Evolutionary conservation across 768 basidiomycete genomes (phyloP).

Genomic region (Lactarius hengduanensis): DNA sequence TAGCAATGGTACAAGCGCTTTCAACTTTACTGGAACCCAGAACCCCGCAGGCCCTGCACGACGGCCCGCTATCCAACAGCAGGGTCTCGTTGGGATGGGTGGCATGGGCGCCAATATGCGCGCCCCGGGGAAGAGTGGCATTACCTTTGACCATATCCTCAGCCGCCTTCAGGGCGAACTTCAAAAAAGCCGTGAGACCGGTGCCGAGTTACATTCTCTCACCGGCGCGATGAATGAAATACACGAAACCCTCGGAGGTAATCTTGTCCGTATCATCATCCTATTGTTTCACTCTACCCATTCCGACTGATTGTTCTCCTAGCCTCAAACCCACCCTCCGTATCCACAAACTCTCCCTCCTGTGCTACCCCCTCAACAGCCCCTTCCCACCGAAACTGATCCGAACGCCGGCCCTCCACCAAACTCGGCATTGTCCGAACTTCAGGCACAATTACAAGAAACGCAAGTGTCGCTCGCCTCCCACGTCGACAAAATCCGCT

Average conservation of each 20-base stretch:
- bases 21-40: conserved; percentile 44
- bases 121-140: conserved; percentile 76
- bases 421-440: conserved; percentile 49
- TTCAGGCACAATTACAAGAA: conserved; percentile 81
- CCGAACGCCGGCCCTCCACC: conserved; percentile 27
- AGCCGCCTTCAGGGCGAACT: conserved; percentile 87
- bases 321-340: conserved; percentile 62
- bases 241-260: conserved; percentile 85
- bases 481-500: conserved; percentile 81
- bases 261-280: conserved; percentile 51
- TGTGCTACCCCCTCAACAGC: conserved; percentile 42
- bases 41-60: conserved; percentile 41
- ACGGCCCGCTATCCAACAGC: conserved; percentile 56
- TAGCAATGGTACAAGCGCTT: conserved; percentile 41
- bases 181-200: conserved; percentile 94
- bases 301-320: conserved; percentile 11
- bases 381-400: conserved; percentile 32
- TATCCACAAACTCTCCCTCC: conserved; percentile 68
- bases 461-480: conserved; percentile 74
- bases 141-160: conserved; percentile 91
- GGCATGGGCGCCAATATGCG: conserved; percentile 73
- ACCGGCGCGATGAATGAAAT: conserved; percentile 85
- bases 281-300: background rate
- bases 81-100: conserved; percentile 67
- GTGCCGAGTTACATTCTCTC: conserved; percentile 76